These are phyloP conservation scores for Combretum micranthum DNA, from an alignment of 345 rosid species.

Conservation along the genomic window DNA sequence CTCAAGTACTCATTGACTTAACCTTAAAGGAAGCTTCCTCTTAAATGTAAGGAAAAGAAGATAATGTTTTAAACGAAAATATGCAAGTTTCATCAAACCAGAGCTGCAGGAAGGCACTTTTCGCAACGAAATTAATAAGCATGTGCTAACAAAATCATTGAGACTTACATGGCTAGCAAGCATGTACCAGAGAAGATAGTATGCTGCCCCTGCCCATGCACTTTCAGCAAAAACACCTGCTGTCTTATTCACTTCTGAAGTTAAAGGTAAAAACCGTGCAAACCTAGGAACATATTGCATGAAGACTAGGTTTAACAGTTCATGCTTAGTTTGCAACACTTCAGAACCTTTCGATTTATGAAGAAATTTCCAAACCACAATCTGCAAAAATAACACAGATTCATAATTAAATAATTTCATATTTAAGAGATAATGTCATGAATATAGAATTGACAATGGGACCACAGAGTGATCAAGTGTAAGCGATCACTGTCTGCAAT, in stretches of 20 bases:
- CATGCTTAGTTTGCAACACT: conserved; percentile 53
- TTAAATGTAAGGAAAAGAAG: too few species aligned
- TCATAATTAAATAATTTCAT: background rate
- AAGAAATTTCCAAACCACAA: conserved; percentile 67
- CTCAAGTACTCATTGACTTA: too few species aligned
- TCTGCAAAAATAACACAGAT: conserved; percentile 25
- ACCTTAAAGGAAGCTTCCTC: too few species aligned
- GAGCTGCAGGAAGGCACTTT: too few species aligned
- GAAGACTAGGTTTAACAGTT: conserved; percentile 48
- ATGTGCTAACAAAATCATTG: background rate
- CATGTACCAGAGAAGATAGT: conserved; percentile 85
- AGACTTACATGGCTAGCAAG: conserved; percentile 83
- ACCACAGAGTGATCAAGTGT: background rate
- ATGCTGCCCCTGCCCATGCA: conserved; percentile 79
- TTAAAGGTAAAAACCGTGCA: conserved; percentile 60
- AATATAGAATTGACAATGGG: background rate
- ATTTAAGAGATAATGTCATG: background rate
- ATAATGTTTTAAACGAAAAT: too few species aligned
- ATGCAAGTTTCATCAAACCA: too few species aligned
- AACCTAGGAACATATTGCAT: conserved; percentile 76
- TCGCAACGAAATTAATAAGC: too few species aligned
- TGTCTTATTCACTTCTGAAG: conserved; percentile 78
- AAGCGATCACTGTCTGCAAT: too few species aligned
- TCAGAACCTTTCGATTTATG: conserved; percentile 45
- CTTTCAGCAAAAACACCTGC: conserved; percentile 84